phyloP scores from a whole-genome alignment of 2,329 filamentous ascomycete species.

The Onygena corvina region DNA sequence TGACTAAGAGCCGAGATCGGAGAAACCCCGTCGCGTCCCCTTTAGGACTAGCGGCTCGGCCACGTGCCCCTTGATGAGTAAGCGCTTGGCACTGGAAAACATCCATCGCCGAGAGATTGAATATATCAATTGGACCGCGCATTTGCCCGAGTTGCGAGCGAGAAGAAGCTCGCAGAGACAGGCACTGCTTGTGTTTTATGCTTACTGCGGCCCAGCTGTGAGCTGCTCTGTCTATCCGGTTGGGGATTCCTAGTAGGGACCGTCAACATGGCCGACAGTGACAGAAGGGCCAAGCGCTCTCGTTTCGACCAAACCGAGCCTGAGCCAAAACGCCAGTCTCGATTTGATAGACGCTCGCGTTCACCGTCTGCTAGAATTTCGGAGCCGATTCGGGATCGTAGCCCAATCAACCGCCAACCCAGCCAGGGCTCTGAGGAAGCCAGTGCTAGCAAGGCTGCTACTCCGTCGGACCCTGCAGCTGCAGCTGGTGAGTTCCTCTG shows the following conservation, averaged over 20 bases:
- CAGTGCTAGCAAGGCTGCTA: constrained; percentile 35
- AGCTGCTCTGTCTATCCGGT: background rate
- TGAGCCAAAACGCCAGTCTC: constrained; percentile 61
- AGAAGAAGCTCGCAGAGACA: background rate
- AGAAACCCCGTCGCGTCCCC: background rate
- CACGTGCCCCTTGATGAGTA: background rate
- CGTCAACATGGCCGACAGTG: constrained; percentile 60
- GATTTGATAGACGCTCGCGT: constrained; percentile 85
- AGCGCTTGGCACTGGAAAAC: background rate
- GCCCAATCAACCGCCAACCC: constrained; percentile 52
- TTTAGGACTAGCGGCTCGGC: background rate
- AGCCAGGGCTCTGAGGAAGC: constrained; percentile 36
- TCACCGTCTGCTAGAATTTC: constrained; percentile 59
- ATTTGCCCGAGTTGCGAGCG: too few relatives aligned
- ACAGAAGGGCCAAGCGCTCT: constrained; percentile 68
- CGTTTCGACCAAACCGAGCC: constrained; percentile 89
- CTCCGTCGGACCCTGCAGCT: constrained; percentile 52
- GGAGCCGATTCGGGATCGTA: constrained; percentile 65
- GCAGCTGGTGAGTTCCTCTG: constrained; percentile 52
- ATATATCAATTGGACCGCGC: background rate
- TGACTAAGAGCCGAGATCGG: constrained; percentile 5
- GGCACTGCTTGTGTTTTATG: background rate
- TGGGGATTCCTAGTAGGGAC: background rate
- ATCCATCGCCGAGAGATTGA: background rate
- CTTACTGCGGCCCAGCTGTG: too few relatives aligned